Percentiles rank a stretch among this genome's conserved stretches.
phyloP scores from a whole-genome alignment of 176 grass and related monocot genomes.

The Juncus effusus region DNA sequence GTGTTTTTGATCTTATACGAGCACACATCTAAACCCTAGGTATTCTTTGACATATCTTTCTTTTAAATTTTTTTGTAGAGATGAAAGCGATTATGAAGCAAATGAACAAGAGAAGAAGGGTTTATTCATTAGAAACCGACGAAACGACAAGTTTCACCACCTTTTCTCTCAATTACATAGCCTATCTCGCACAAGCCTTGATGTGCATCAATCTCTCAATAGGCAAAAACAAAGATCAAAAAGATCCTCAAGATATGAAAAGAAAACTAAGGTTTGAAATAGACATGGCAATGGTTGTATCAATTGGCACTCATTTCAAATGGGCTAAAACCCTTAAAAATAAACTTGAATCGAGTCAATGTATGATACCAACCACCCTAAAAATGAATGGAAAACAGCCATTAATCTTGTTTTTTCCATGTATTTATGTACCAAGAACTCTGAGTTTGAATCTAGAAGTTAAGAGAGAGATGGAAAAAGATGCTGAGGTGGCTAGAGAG shows the following conservation, averaged over 20 bases:
- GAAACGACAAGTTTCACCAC: not conserved
- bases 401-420: not conserved
- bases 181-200: constrained; percentile 7
- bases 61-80: not conserved
- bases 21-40: too few relatives aligned
- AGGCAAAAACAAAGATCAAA: not conserved
- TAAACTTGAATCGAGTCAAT: not conserved
- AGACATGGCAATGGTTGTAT: constrained; percentile 22
- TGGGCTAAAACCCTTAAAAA: constrained; percentile 5
- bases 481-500: not conserved
- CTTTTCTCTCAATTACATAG: constrained; percentile 18
- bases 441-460: constrained; percentile 1
- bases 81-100: constrained; percentile 2
- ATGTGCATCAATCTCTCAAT: constrained; percentile 12
- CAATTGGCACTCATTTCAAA: constrained; percentile 22
- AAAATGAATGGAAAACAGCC: not conserved
- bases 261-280: constrained; percentile 6
- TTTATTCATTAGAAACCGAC: not conserved
- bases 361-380: not conserved
- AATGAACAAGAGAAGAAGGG: constrained; percentile 18
- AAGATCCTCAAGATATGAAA: not conserved
- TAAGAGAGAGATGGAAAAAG: not conserved
- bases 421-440: constrained; percentile 2
- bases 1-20: too few relatives aligned
- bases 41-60: not conserved